Conservation (phyloP, 352 stramenopile genomes). For the Globisporangium mamillatum region DNA sequence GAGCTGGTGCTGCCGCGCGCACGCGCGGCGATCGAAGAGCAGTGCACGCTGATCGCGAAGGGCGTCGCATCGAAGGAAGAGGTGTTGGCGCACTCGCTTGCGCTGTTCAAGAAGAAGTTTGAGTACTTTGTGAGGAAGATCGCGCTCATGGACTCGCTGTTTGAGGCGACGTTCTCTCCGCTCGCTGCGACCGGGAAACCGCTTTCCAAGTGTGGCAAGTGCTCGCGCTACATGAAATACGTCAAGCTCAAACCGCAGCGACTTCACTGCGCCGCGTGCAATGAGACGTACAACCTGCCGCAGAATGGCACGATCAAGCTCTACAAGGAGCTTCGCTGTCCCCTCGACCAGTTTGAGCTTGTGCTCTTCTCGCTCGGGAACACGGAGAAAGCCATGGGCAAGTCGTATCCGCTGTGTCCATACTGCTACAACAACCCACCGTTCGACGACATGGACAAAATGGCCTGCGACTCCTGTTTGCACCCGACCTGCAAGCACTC, state of each 20-base stretch:
- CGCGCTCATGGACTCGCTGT: slow-evolving; percentile 57
- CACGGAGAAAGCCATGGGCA: slow-evolving; percentile 37
- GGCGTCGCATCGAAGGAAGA: slow-evolving; percentile 41
- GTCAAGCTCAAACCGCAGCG: slow-evolving; percentile 40
- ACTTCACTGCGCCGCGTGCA: slow-evolving; percentile 44
- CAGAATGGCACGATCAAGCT: slow-evolving; percentile 38
- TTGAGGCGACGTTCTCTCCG: slow-evolving; percentile 60
- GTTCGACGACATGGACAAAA: slow-evolving; percentile 29
- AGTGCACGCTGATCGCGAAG: slow-evolving; percentile 80
- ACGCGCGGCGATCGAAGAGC: slow-evolving; percentile 75
- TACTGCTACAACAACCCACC: slow-evolving; percentile 53
- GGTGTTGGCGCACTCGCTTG: slow-evolving; percentile 37
- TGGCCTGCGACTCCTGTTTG: slow-evolving; percentile 45
- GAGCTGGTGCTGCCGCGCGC: slow-evolving; percentile 72
- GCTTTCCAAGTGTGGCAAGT: slow-evolving; percentile 54
- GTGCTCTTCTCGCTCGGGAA: slow-evolving; percentile 53
- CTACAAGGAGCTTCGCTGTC: slow-evolving; percentile 45
- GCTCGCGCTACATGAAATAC: slow-evolving; percentile 54
- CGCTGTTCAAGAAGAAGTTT: slow-evolving; percentile 48
- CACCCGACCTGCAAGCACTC: slow-evolving; percentile 46
- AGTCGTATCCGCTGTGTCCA: slow-evolving; percentile 43
- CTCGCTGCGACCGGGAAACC: slow-evolving; percentile 40
- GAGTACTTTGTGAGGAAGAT: slow-evolving; percentile 54
- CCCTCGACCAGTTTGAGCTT: slow-evolving; percentile 53
- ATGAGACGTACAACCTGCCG: slow-evolving; percentile 39